Percentiles rank a stretch among this genome's conserved stretches.
phyloP scores from a whole-genome alignment of 2,329 filamentous ascomycete species.

The Dactylellina drechsleri region DNA sequence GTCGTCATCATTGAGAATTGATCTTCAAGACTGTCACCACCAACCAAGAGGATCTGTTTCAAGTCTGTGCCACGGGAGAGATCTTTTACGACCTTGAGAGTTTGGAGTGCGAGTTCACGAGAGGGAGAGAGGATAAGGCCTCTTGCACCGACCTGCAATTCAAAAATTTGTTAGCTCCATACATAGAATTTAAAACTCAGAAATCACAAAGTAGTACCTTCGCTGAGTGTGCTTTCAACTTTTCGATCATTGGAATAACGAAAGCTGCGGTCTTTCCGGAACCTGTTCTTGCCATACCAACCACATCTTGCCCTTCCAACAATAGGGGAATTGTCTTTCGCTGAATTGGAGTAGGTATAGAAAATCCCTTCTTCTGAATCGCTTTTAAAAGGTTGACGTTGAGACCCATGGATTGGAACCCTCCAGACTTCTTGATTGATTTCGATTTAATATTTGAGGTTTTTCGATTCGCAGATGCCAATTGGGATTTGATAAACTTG shows the following conservation, averaged over 20 bases:
- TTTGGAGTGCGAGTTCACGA: constrained; percentile 92
- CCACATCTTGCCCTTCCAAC: constrained; percentile 90
- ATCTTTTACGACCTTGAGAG: constrained; percentile 95
- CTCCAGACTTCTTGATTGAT: constrained; percentile 91
- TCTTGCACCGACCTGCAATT: constrained; percentile 73
- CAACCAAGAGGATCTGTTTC: constrained; percentile 87
- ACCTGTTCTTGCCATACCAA: constrained; percentile 98
- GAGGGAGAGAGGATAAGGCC: constrained; percentile 91
- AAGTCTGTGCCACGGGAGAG: constrained; percentile 89
- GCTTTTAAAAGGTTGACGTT: constrained; percentile 77
- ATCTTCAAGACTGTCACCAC: constrained; percentile 94
- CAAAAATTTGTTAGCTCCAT: background rate
- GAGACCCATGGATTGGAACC: constrained; percentile 90
- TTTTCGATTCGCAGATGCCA: constrained; percentile 89
- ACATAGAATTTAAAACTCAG: background rate
- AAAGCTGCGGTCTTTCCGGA: constrained; percentile 98
- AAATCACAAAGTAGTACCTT: constrained; percentile 64
- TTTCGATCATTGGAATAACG: constrained; percentile 97
- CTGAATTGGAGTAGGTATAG: constrained; percentile 95
- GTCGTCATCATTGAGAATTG: constrained; percentile 92
- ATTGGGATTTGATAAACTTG: constrained; percentile 87
- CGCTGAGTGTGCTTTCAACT: constrained; percentile 84
- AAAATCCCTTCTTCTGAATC: constrained; percentile 92
- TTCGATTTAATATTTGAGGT: constrained; percentile 82
- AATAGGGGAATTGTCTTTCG: constrained; percentile 94